phyloP scores from a whole-genome alignment of 2,329 filamentous ascomycete genomes.

The Dendrostoma leiphaemia region DNA sequence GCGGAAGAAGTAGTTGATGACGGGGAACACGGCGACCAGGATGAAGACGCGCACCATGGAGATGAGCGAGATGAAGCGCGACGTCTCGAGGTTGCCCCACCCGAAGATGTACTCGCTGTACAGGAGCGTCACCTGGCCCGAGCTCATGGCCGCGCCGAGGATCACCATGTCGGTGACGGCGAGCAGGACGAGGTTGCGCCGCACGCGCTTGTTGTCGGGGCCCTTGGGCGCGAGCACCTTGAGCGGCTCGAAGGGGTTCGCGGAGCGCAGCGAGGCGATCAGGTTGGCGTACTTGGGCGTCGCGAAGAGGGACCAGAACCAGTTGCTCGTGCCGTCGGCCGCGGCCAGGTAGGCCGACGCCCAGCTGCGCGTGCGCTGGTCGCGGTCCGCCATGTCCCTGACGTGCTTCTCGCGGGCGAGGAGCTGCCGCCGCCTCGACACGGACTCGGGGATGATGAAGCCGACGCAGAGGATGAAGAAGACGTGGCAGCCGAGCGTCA shows the following conservation, averaged over 20 bases:
- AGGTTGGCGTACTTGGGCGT: constrained; percentile 23
- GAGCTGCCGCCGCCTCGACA: constrained; percentile 70
- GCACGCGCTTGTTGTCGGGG: constrained; percentile 58
- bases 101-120: constrained; percentile 79
- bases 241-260: constrained; percentile 75
- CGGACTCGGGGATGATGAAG: constrained; percentile 78
- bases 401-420: constrained; percentile 67
- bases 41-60: constrained; percentile 74
- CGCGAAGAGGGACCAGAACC: constrained; percentile 6
- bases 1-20: constrained; percentile 74
- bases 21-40: constrained; percentile 72
- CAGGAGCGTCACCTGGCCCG: constrained; percentile 76
- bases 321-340: constrained; percentile 17
- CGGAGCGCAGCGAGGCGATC: constrained; percentile 38
- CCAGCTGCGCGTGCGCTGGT: constrained; percentile 24
- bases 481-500: constrained; percentile 69
- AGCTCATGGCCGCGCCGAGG: constrained; percentile 78
- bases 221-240: constrained; percentile 74
- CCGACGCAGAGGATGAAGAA: constrained; percentile 71
- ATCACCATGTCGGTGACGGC: constrained; percentile 79
- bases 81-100: constrained; percentile 80
- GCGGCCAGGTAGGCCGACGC: constrained; percentile 16
- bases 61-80: constrained; percentile 75
- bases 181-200: constrained; percentile 79
- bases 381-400: constrained; percentile 39